A percentile compares a stretch with the other conserved stretches of the same genome.
Evolutionary conservation across 2,329 filamentous ascomycete species (phyloP).

Genomic region (Seiridium cupressi): DNA sequence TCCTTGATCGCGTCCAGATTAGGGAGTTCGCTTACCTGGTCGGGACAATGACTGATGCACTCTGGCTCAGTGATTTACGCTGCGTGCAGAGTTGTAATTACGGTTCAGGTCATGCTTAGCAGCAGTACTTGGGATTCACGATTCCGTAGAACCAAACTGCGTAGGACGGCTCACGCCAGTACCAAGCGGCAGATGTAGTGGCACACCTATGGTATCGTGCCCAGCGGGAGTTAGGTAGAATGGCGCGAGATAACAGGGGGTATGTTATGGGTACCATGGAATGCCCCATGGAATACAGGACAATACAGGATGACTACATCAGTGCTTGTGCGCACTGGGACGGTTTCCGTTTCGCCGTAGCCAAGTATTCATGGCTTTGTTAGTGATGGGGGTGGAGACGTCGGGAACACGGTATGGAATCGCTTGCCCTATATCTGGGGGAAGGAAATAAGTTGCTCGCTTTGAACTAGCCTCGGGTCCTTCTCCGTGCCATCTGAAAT

Average conservation of each 20-base stretch:
- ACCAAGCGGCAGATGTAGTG: no score
- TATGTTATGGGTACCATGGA: not conserved
- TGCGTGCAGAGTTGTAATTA: not conserved
- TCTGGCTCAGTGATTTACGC: not conserved
- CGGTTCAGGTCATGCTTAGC: not conserved
- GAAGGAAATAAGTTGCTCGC: not conserved
- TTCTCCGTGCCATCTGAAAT: not conserved
- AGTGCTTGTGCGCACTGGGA: no score
- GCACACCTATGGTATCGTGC: no score
- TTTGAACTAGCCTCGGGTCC: not conserved
- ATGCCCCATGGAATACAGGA: not conserved
- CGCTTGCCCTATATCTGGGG: no score
- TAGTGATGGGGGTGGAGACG: no score
- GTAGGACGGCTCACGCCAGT: no score
- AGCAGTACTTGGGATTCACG: not conserved
- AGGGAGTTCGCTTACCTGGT: conserved; percentile 2
- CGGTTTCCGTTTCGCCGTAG: no score
- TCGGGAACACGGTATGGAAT: no score
- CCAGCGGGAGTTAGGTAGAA: no score
- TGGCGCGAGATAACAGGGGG: not conserved
- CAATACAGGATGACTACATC: not conserved
- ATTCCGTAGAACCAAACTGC: no score
- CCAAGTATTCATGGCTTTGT: no score
- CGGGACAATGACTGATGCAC: not conserved
- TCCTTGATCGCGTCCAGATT: not conserved